Evolutionary conservation across 2,329 filamentous ascomycete genomes (phyloP), one percentile per base, ranked within the genome.

Genomic region (Phialophora tarda): DNA sequence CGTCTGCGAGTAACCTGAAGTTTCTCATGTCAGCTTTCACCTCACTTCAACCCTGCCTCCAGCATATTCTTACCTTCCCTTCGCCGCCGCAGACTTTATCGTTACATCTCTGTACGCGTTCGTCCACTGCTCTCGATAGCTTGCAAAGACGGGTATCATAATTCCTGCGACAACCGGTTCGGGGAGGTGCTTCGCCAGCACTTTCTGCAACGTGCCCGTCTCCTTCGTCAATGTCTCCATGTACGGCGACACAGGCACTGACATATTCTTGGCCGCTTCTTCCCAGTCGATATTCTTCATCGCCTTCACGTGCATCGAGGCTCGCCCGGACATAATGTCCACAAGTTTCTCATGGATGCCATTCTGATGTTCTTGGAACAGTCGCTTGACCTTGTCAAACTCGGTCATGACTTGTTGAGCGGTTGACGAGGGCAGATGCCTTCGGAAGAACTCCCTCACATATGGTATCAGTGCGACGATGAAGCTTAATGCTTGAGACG

Each of bases 341-440:
- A 96, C 91, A 0, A 97, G 82, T 76, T 97, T 97, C 74, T 96
- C 92, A 76, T 95, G 92, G 66, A 97, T 96, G 68, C 87, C 93
- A 69, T 89, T 89, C 75, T 96, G 93, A 75, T 97, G 93, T 75
- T 97, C 93, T 75, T 96, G 92, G 71, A 91, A 89, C 8, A 93
- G 81, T 23, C 92, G 86, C 71, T 91, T 90, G 61, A 95, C 89
- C 77, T 92, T 94, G 80, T 97, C 93, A 73, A 96, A 97, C 71
- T 97, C 93, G 80, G 94, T 91, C 28, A 93, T 78, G 21, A 82
- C 77, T 74, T 76, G 73, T 1, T 86, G 83, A 28, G 84, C 82
- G 21, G 81, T 82, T 17, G 82, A 81, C 2, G 78, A 78, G 1
- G 78, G 61, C 71, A 83, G 79, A 73, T 96, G 91, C 1, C 95